These are phyloP conservation scores for Fistulifera pelliculosa DNA, from an alignment of 108 stramenopile species.

Conservation along the genomic window DNA sequence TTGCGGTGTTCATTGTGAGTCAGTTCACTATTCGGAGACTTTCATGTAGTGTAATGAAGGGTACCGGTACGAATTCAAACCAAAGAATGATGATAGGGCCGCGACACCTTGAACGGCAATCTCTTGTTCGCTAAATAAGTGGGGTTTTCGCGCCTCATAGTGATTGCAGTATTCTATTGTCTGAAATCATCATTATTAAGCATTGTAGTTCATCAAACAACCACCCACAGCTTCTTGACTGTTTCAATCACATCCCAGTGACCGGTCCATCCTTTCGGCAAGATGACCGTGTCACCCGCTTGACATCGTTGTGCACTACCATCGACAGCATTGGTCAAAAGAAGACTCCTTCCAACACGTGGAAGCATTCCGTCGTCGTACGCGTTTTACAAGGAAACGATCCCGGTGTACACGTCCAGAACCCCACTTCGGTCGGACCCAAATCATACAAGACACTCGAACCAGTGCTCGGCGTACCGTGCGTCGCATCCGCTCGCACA, in stretches of 20 bases:
- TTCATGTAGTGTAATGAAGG: no score
- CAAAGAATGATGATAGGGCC: no score
- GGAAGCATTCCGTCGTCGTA: constrained; percentile 20
- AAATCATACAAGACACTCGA: constrained; percentile 36
- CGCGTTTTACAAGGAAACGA: constrained; percentile 17
- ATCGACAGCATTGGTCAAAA: constrained; percentile 30
- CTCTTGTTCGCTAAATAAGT: no score
- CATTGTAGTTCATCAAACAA: background rate
- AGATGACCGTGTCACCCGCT: constrained; percentile 58
- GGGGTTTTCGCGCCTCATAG: no score
- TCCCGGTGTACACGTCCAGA: constrained; percentile 40
- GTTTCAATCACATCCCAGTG: constrained; percentile 52
- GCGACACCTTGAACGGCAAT: no score
- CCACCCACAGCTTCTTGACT: constrained; percentile 36
- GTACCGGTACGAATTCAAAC: no score
- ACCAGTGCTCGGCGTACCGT: constrained; percentile 18
- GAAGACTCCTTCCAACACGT: constrained; percentile 45
- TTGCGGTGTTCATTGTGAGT: no score
- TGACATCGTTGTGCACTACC: constrained; percentile 38
- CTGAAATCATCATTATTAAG: no score
- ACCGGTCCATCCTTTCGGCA: constrained; percentile 53
- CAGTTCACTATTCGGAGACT: no score
- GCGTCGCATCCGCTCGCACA: constrained; percentile 16
- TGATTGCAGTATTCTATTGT: no score
- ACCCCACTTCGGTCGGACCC: constrained; percentile 45